A percentile compares a stretch with the other conserved stretches of the same genome.
Evolutionary conservation across 352 stramenopile species (phyloP).

Genomic region (Stephanocyclus meneghinianus): DNA sequence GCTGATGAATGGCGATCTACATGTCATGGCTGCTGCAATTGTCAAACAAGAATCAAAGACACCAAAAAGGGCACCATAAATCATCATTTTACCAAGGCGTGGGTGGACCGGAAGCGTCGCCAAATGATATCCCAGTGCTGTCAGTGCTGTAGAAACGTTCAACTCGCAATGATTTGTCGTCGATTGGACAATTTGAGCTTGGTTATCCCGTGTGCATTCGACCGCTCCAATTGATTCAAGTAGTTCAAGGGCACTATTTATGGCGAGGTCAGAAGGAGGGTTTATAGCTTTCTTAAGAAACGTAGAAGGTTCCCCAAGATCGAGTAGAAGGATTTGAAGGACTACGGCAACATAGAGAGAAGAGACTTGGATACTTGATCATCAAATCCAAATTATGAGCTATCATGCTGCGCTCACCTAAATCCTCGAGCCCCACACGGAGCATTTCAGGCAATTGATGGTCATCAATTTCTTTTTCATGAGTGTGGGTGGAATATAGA

Average conservation of each 20-base stretch:
- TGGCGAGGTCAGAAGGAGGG: constrained; percentile 86
- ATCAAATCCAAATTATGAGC: background rate
- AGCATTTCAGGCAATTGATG: constrained; percentile 92
- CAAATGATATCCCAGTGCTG: constrained; percentile 89
- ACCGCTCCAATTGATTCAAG: constrained; percentile 90
- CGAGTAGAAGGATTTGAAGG: constrained; percentile 92
- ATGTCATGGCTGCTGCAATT: constrained; percentile 85
- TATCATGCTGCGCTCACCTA: constrained; percentile 55
- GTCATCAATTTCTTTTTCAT: constrained; percentile 83
- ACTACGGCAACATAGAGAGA: constrained; percentile 58
- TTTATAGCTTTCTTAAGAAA: constrained; percentile 92
- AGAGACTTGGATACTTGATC: background rate
- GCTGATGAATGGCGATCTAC: constrained; percentile 79
- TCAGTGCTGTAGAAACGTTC: constrained; percentile 76
- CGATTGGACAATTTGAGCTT: background rate
- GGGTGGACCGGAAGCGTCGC: constrained; percentile 93
- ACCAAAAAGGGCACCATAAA: constrained; percentile 92
- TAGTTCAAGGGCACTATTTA: constrained; percentile 89
- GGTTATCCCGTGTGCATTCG: constrained; percentile 68
- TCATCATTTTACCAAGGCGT: constrained; percentile 93
- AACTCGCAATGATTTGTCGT: constrained; percentile 8
- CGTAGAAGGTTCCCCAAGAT: constrained; percentile 83
- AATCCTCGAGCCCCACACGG: constrained; percentile 91
- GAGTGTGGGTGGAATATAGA: constrained; percentile 86
- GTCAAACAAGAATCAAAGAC: constrained; percentile 85